phyloP scores from a whole-genome alignment of 1,139 yeast genomes.

The Fermentozyma sake region DNA sequence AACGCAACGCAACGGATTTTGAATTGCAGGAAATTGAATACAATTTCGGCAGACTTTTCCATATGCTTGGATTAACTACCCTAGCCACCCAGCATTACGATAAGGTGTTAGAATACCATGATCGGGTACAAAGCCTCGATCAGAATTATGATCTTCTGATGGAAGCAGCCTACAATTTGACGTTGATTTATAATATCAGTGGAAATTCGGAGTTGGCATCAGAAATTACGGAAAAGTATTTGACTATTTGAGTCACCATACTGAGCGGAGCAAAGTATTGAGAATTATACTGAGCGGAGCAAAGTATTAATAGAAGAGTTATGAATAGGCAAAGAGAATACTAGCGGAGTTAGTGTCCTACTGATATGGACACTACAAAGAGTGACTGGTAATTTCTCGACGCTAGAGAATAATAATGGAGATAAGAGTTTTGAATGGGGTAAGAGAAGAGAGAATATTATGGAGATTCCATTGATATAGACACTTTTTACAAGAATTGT shows the following conservation, averaged over 20 bases:
- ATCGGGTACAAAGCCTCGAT: slow-evolving; percentile 20
- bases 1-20: slow-evolving; percentile 34
- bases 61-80: slow-evolving; percentile 69
- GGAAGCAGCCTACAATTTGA: slow-evolving; percentile 85
- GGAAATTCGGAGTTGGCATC: slow-evolving; percentile 69
- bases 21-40: slow-evolving; percentile 77
- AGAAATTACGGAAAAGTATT: slow-evolving; percentile 57
- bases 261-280: slow-evolving; percentile 1
- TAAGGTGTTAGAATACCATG: slow-evolving; percentile 47
- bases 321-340: no score
- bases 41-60: slow-evolving; percentile 82
- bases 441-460: no score
- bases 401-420: no score
- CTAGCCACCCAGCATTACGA: slow-evolving; percentile 73
- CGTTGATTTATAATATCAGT: slow-evolving; percentile 66
- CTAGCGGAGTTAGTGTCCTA: no score
- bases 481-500: no score
- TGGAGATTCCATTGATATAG: no score
- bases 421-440: no score
- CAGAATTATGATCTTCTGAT: slow-evolving; percentile 50
- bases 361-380: background rate
- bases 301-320: no score
- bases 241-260: slow-evolving; percentile 27
- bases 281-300: no score
- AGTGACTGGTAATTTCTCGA: background rate